A percentile compares a stretch with the other conserved stretches of the same genome.
phyloP scores from a whole-genome alignment of 352 stramenopile species.

The Lagenidium sp. region DNA sequence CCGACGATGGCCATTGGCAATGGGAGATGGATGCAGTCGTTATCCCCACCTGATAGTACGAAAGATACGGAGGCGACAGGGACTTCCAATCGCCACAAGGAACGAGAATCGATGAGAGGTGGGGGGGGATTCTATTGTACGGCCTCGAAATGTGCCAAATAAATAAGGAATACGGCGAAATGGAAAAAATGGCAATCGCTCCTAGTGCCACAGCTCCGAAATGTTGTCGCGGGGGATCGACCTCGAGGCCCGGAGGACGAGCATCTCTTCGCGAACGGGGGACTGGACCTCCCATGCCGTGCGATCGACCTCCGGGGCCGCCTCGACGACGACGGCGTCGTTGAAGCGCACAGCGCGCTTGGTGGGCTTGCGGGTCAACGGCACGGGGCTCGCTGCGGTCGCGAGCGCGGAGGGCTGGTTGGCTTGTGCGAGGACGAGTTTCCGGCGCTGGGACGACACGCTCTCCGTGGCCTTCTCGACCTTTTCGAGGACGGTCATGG shows the following conservation, averaged over 20 bases:
- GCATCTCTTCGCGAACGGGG: slow-evolving; percentile 64
- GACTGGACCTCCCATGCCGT: slow-evolving; percentile 30
- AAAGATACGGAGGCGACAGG: no score
- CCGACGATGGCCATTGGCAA: no score
- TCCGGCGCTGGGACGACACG: slow-evolving; percentile 46
- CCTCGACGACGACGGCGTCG: slow-evolving; percentile 36
- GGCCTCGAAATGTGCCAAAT: neutral
- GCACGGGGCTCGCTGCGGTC: slow-evolving; percentile 17
- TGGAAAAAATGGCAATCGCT: neutral
- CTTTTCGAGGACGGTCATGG: slow-evolving; percentile 63
- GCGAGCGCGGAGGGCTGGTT: slow-evolving; percentile 35
- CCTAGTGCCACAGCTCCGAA: slow-evolving; percentile 64
- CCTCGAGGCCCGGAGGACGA: slow-evolving; percentile 61
- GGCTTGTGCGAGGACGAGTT: slow-evolving; percentile 53
- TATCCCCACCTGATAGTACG: no score
- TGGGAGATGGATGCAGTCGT: no score
- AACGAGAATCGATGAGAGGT: neutral
- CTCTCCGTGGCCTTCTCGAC: slow-evolving; percentile 66
- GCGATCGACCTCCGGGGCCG: slow-evolving; percentile 62
- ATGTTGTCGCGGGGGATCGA: slow-evolving; percentile 64
- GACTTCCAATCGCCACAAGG: no score
- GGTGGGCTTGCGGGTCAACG: neutral
- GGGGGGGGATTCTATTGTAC: neutral
- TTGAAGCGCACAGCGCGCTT: slow-evolving; percentile 43
- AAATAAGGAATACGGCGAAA: neutral